Evolutionary conservation across 805 yeast genomes (phyloP), one percentile per base, ranked within the genome.

Genomic region (Cyberlindnera veronae): DNA sequence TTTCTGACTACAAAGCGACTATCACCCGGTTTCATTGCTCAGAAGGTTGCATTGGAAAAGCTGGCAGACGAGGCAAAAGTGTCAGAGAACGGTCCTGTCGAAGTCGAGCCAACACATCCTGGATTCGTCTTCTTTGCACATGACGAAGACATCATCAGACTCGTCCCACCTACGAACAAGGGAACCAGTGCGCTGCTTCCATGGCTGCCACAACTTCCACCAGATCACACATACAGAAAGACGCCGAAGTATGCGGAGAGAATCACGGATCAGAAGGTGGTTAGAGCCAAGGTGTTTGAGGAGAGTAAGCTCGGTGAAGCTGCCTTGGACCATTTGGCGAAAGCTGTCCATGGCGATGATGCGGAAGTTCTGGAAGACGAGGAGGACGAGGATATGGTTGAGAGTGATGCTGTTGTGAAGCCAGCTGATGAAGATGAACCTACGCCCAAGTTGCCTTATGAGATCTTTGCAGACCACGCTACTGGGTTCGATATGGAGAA

Each of bases 181-280:
- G 49, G 60, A 27, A 65, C 64, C 34, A 56, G 59, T 5, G 76
- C 77, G 44, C 71, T 86, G 7, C 95, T 95, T 0, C 56, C 65
- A 6, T 89, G 89, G 81, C 65, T 91, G 51, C 99, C 99, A 0
- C 78, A 79, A 11, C 69, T 91, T 21, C 99, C 99, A 1, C 96
- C 98, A 0, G 95, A 88, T 54, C 95, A 90, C 61, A 91, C 98
- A 0, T 91, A 84, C 58, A 79, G 77, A 60, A 75, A 80, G 41
- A 84, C 96, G 0, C 84, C 95, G 0, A 71, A 72, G 47, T 89
- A 68, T 57, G 71, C 80, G 41, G 67, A 76, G 18, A 69, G 81
- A 16, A 63, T 80, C 13, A 74, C 80, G 2, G 91, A 87, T 54
- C 86, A 90, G 45, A 77, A 82, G 48, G 67, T 74, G 42, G 71